phyloP scores from a whole-genome alignment of 2,329 filamentous ascomycete species.

The Paraconiothyrium sp. region DNA sequence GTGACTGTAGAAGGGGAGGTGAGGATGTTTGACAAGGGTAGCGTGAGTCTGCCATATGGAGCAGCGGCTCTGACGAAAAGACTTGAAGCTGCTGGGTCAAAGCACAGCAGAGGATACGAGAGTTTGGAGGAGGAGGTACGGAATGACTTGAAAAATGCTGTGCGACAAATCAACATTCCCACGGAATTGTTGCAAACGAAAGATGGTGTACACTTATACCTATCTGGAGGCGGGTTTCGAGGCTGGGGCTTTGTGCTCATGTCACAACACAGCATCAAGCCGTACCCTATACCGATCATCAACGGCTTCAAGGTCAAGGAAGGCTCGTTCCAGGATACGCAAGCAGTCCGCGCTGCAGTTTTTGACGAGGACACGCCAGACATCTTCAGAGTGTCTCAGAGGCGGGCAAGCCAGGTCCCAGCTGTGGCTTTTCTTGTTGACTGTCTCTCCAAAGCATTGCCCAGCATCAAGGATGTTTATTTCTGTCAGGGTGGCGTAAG shows the following conservation, averaged over 20 bases:
- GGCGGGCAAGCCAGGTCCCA: conserved; percentile 81
- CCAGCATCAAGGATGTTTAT: conserved; percentile 73
- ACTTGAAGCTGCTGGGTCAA: conserved; percentile 52
- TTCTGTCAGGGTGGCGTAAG: conserved; percentile 91
- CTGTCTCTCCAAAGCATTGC: conserved; percentile 74
- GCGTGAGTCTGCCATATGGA: conserved; percentile 75
- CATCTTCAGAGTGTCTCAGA: conserved; percentile 78
- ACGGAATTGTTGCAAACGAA: conserved; percentile 55
- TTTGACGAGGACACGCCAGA: conserved; percentile 49
- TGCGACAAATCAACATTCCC: conserved; percentile 67
- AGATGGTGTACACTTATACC: conserved; percentile 70
- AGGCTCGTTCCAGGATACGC: conserved; percentile 67
- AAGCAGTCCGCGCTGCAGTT: conserved; percentile 54
- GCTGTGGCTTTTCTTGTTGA: conserved; percentile 84
- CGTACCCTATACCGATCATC: conserved; percentile 85
- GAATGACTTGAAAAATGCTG: conserved; percentile 67
- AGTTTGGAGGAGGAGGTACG: conserved; percentile 65
- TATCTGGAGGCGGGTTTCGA: conserved; percentile 89
- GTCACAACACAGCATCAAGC: conserved; percentile 75
- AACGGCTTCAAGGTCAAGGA: conserved; percentile 77
- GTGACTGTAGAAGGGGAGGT: conserved; percentile 59
- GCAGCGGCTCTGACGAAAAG: conserved; percentile 71
- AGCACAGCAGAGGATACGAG: conserved; percentile 53
- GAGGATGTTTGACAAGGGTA: conserved; percentile 53
- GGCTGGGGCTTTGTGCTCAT: conserved; percentile 92